Percentiles rank a stretch among this genome's conserved stretches.
Evolutionary conservation across 1,284 basidiomycete genomes (phyloP).

Genomic region (Cutaneotrichosporon sp.): DNA sequence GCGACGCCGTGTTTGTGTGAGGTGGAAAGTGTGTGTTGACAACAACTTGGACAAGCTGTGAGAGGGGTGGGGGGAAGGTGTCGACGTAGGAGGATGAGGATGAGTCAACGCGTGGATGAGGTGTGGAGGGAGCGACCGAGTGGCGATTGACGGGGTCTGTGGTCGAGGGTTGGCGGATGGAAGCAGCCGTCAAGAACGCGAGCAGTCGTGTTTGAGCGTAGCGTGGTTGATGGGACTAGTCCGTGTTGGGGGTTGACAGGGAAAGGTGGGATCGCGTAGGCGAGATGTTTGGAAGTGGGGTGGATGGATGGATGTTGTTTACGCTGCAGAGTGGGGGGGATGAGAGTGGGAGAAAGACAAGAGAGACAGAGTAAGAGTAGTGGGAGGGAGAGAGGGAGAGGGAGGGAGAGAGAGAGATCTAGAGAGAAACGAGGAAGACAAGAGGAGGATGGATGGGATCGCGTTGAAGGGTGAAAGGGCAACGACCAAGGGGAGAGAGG

Average conservation of each 20-base stretch:
- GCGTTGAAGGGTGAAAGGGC: too few species aligned
- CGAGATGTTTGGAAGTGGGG: background rate
- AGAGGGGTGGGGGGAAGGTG: background rate
- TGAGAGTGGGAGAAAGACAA: background rate
- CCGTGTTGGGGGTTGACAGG: background rate
- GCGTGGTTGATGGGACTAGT: background rate
- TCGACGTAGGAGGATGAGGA: background rate
- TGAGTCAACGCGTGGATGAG: constrained; percentile 1
- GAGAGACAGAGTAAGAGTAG: background rate
- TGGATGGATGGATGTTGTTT: background rate
- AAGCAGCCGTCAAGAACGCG: background rate
- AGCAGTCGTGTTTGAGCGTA: background rate
- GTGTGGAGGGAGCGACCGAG: background rate
- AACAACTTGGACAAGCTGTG: background rate
- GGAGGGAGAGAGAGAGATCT: background rate
- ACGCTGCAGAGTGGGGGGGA: too few species aligned
- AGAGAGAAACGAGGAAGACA: background rate
- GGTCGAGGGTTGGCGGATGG: background rate
- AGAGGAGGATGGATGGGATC: background rate
- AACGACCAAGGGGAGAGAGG: too few species aligned
- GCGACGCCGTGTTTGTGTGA: background rate
- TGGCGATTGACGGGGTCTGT: background rate
- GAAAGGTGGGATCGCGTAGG: background rate
- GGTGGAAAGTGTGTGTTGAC: background rate
- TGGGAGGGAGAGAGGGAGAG: background rate